Evolutionary conservation across 306 rosid species (phyloP).

Genomic region (Styphnolobium japonicum): DNA sequence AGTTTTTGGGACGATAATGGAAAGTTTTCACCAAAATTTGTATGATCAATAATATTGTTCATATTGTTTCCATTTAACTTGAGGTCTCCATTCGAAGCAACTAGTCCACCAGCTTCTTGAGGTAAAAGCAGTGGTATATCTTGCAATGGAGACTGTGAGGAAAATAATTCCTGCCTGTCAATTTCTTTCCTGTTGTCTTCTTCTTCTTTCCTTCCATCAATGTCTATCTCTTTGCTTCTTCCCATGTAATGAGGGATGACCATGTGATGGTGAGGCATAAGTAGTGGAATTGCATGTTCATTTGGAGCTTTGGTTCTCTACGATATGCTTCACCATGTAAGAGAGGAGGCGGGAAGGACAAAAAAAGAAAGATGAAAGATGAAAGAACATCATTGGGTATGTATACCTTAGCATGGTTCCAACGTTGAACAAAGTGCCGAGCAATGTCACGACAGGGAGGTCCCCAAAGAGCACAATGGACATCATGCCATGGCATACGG

Average conservation of each 20-base stretch:
- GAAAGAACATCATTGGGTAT: constrained; percentile 1
- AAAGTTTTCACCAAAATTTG: constrained; percentile 22
- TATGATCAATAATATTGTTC: constrained; percentile 36
- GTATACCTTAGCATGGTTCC: constrained; percentile 97
- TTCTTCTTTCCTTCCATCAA: constrained; percentile 40
- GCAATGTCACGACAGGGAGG: constrained; percentile 97
- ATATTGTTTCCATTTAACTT: constrained; percentile 3
- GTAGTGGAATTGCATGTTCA: constrained; percentile 84
- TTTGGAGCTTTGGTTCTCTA: constrained; percentile 97
- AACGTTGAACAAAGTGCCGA: constrained; percentile 98
- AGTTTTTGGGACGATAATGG: constrained; percentile 20
- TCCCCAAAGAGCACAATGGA: constrained; percentile 97
- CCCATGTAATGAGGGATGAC: constrained; percentile 96
- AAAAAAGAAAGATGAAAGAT: not conserved
- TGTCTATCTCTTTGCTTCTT: constrained; percentile 57
- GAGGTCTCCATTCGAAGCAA: constrained; percentile 21
- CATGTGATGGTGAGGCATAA: constrained; percentile 99
- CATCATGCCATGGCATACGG: constrained; percentile 99
- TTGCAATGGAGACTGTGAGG: constrained; percentile 55
- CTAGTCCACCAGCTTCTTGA: constrained; percentile 46
- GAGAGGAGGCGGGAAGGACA: constrained; percentile 3
- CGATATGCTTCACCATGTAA: constrained; percentile 19
- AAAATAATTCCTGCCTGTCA: constrained; percentile 57
- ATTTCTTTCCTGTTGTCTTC: constrained; percentile 27
- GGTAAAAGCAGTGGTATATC: constrained; percentile 91